A percentile compares a stretch with the other conserved stretches of the same genome.
Conservation (phyloP, 2,329 filamentous ascomycete genomes). For the Dothistroma pini region DNA sequence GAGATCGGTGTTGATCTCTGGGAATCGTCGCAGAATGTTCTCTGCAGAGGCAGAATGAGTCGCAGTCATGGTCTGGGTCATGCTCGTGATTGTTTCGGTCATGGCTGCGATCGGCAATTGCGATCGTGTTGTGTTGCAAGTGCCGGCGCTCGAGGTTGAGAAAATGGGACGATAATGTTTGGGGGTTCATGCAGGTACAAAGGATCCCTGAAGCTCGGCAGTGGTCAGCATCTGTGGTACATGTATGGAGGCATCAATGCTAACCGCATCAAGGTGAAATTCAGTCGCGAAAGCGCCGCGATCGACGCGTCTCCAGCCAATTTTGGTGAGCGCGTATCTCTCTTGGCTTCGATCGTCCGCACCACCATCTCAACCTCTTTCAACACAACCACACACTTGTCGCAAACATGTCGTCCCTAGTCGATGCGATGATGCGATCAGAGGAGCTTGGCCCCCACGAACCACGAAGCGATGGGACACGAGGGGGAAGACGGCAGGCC, state of each 20-base stretch:
- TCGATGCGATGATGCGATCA: conserved; percentile 50
- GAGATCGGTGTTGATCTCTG: conserved; percentile 66
- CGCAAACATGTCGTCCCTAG: conserved; percentile 49
- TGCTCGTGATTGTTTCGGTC: conserved; percentile 25
- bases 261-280: background rate
- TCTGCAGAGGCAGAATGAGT: conserved; percentile 63
- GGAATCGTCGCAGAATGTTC: conserved; percentile 82
- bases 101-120: conserved; percentile 21
- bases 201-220: background rate
- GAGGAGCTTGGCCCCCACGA: conserved; percentile 40
- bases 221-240: conserved; percentile 1
- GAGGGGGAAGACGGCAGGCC: conserved; percentile 31
- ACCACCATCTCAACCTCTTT: background rate
- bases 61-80: conserved; percentile 28
- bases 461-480: conserved; percentile 38
- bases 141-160: background rate
- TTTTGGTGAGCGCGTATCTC: conserved; percentile 3
- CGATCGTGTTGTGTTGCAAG: background rate
- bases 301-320: conserved; percentile 1
- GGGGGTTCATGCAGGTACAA: background rate
- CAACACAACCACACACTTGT: background rate
- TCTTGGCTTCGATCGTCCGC: background rate
- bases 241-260: background rate
- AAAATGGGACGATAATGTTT: conserved; percentile 8
- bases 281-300: background rate